Base-by-base conservation (phyloP, 345 rosid genomes). In the Cochlearia excelsa region DNA sequence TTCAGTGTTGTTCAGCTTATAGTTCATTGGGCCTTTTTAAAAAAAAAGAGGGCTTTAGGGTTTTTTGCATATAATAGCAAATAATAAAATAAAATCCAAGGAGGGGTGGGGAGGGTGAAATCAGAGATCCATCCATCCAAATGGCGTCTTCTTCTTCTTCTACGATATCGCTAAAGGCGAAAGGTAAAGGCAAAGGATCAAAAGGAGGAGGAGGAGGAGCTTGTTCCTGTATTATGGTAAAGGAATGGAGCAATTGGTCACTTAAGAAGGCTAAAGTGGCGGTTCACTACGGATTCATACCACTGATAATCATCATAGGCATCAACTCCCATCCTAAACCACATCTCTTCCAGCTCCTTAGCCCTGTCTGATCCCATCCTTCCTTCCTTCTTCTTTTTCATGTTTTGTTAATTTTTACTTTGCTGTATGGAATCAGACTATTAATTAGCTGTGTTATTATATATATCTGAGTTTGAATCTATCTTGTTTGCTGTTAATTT, bases 291-390 rank as follows among this genome's bases (percentile, higher is more conserved):
- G 95, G 97, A 39, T 93, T 93, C 79, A 89, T 93, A 53, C 99
- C 99, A 57, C 77, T 89, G 5, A 51, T 92, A 69, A 78, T 88
- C 78, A 61, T 88, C 78, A 59, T 92, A 71, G 95, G 98, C 78
- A 88, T 92, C 95, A 92, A 84, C 72, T 81, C 98, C 42, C 95
- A 92, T 10, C 95, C 97, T 2, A 88, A 88, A 65, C 98, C 98
- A 4, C 93, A 83, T 73, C 76, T 87, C 45, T 85, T 78, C 47
- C 97, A 92, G 83, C 90, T 92, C 57, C 83, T 92, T 63, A 77
- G 86, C 71, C 97, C 97, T 1, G 91, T 89, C 30, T 93, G 75
- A 82, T 42, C 34, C 29, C 40, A 37, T 37, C 40, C 40, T 37
- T 37, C 40, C 6, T 37, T 37, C 5, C 2, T 5, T 31, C 35